Evolutionary conservation across 192 early-diverging fungal genomes (phyloP).

Genomic region (Allomyces macrogynus): DNA sequence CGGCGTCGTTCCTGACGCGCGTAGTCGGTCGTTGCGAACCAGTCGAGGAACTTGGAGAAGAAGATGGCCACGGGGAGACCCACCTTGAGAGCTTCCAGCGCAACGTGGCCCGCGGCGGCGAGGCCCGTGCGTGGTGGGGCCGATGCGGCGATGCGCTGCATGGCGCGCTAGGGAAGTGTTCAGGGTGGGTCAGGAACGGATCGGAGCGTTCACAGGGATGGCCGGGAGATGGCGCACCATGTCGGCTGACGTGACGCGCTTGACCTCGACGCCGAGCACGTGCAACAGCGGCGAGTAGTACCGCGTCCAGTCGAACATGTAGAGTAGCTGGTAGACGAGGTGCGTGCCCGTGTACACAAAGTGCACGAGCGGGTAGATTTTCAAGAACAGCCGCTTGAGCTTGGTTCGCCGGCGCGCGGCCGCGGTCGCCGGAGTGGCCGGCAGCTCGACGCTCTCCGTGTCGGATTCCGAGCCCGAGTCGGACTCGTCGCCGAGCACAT

Average conservation of each 20-base stretch:
- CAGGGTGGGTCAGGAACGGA: too few species aligned
- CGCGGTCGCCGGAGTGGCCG: conserved; percentile 11
- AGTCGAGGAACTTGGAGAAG: conserved; percentile 84
- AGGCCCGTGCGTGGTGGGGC: too few species aligned
- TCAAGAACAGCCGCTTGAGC: conserved; percentile 21
- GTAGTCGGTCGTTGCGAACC: conserved; percentile 84
- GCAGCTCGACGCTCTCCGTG: background rate
- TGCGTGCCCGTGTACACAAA: conserved; percentile 41
- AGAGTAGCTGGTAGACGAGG: conserved; percentile 50
- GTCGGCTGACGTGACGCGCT: conserved; percentile 59
- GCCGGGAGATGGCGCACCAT: background rate
- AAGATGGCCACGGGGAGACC: conserved; percentile 76
- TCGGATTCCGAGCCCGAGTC: background rate
- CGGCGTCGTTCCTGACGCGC: conserved; percentile 18
- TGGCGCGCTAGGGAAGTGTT: conserved; percentile 19
- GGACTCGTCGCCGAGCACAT: background rate
- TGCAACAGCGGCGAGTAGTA: conserved; percentile 72
- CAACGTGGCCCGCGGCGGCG: conserved; percentile 6
- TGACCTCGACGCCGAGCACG: conserved; percentile 52
- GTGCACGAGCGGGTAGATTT: conserved; percentile 53
- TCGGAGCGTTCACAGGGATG: too few species aligned
- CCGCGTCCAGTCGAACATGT: conserved; percentile 63
- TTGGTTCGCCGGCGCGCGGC: background rate
- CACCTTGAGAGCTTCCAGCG: conserved; percentile 52
- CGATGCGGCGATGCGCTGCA: too few species aligned